Percentiles rank a stretch among this genome's conserved stretches.
Conservation (phyloP, 2,329 filamentous ascomycete genomes). For the Colletotrichum sp. region DNA sequence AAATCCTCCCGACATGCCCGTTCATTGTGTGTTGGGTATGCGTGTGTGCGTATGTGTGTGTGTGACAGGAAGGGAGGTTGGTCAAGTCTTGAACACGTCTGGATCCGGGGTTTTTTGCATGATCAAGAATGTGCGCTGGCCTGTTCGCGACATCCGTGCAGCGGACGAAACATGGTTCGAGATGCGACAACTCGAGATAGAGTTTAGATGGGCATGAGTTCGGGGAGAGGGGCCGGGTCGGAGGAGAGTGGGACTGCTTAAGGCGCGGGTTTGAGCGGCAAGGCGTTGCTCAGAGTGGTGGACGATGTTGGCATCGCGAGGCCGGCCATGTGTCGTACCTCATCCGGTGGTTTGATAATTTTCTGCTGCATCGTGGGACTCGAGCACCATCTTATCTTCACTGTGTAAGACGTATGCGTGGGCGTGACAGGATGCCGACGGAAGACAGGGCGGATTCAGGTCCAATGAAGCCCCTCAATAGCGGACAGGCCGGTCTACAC, state of each 20-base stretch:
- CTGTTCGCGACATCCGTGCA: slow-evolving; percentile 8
- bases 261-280: background rate
- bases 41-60: background rate
- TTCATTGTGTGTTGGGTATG: background rate
- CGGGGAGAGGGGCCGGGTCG: slow-evolving; percentile 8
- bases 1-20: background rate
- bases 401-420: background rate
- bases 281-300: background rate
- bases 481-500: background rate
- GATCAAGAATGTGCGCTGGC: background rate
- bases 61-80: background rate
- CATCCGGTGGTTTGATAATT: background rate
- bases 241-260: slow-evolving; percentile 1
- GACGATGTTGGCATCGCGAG: background rate
- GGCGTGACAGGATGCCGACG: background rate
- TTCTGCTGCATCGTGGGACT: background rate
- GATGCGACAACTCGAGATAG: slow-evolving; percentile 17
- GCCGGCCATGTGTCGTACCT: background rate
- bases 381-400: background rate
- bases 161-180: slow-evolving; percentile 10
- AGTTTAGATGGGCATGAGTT: slow-evolving; percentile 11
- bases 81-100: background rate
- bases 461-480: background rate
- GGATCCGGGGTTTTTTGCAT: background rate
- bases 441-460: background rate